These are phyloP conservation scores for Epicoccum sorghinum DNA, from an alignment of 2,329 filamentous ascomycete genomes.

Conservation along the genomic window DNA sequence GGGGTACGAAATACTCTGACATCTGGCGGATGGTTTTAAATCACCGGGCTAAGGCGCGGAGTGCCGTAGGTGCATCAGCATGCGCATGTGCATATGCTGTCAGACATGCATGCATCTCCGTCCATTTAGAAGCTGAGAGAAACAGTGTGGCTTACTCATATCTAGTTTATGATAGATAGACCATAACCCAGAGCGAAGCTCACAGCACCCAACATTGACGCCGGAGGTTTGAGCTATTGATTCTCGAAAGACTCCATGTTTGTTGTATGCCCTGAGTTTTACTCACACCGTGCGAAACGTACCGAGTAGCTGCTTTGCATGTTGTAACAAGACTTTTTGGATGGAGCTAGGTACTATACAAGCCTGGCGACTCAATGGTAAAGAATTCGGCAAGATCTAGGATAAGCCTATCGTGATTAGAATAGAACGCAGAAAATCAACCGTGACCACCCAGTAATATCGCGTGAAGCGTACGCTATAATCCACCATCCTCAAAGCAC, in stretches of 20 bases:
- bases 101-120: neutral
- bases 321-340: neutral
- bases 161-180: too few relatives aligned
- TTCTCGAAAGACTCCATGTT: too few relatives aligned
- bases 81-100: conserved; percentile 12
- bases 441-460: neutral
- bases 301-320: neutral
- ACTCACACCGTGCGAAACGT: neutral
- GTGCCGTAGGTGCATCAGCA: conserved; percentile 16
- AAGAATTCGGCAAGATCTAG: too few relatives aligned
- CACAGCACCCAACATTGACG: too few relatives aligned
- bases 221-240: too few relatives aligned
- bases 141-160: too few relatives aligned
- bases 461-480: neutral
- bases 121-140: too few relatives aligned
- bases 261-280: too few relatives aligned
- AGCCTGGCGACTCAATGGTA: neutral
- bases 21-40: neutral
- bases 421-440: neutral
- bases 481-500: neutral
- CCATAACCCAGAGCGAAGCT: too few relatives aligned
- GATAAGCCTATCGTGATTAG: neutral
- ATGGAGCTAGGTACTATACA: conserved; percentile 1
- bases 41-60: conserved; percentile 7
- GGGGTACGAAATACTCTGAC: neutral